Base-by-base conservation (phyloP, 306 rosid species). In the Castanospermum australe region DNA sequence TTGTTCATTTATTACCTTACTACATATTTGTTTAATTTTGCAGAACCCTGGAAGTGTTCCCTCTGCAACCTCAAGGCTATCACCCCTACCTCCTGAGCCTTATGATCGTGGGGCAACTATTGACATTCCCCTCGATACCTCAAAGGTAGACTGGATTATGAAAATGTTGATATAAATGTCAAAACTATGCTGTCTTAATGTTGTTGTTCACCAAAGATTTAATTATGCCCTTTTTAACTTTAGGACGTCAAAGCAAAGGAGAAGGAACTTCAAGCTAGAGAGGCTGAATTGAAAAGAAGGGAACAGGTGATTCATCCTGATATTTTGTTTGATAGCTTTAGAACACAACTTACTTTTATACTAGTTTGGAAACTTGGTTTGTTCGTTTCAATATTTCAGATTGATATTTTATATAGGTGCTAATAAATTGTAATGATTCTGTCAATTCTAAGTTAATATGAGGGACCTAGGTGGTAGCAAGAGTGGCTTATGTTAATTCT, bases 261-360 rank as follows among this genome's bases (percentile, higher is more conserved):
- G 88, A 95, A 78, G 88, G 94, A 91, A 70, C 98, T 95, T 85
- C 87, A 84, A 79, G 96, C 94, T 44, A 88, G 67, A 89, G 99
- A 95, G 76, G 83, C 94, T 82, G 99, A 95, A 71, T 83, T 95
- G 87, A 93, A 68, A 83, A 91, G 35, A 84, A 93, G 86, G 92
- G 99, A 93, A 79, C 96, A 91, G 92, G 99, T 93, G 86, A 76
- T 62, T 85, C 48, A 71, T 73, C 28, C 42, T 63, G 30, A 62
- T 83, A 65, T 39, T 38, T 64, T 50, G 21, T 80, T 52, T 71
- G 24, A 36, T 77, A 15, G 71, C 42, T 75, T 28, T 64, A 24
- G 48, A 56, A 71, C 45, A 67, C 11, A 45, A 30, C 11, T 38
- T 73, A 14, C 20, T 54, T 56, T 15, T 24, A 30, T 73, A 51